Evolutionary conservation across 2,329 filamentous ascomycete genomes (phyloP).

Genomic region (Ceratocystis eucalypticola): DNA sequence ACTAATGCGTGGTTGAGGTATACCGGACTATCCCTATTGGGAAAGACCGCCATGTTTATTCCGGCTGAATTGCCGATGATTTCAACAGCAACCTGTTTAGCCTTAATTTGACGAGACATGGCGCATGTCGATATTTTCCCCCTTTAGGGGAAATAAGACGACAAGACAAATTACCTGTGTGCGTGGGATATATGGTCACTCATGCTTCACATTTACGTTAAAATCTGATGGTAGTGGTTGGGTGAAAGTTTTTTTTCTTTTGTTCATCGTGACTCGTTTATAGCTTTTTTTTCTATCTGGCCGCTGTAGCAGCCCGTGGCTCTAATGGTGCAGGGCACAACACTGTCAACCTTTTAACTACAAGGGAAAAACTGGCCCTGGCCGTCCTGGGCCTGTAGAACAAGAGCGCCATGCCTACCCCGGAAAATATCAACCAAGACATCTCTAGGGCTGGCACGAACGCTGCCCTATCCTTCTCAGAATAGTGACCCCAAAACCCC

Average conservation of each 20-base stretch:
- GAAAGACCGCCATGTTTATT: neutral
- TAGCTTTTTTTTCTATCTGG: slow-evolving; percentile 3
- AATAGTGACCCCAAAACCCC: slow-evolving; percentile 1
- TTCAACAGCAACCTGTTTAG: neutral
- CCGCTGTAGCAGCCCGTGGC: neutral
- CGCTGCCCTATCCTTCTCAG: neutral
- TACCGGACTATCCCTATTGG: neutral
- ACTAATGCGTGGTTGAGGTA: neutral
- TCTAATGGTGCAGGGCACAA: slow-evolving; percentile 1
- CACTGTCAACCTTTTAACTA: neutral
- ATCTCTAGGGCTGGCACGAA: neutral
- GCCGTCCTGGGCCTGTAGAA: neutral
- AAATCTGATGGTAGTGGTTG: too few relatives aligned
- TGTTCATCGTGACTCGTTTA: slow-evolving; percentile 10
- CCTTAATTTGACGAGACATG: neutral
- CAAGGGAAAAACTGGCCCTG: neutral
- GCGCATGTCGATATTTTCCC: neutral
- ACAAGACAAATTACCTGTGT: neutral
- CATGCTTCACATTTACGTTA: too few relatives aligned
- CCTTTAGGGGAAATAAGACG: neutral
- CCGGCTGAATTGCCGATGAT: neutral
- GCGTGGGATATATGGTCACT: too few relatives aligned
- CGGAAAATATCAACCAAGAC: slow-evolving; percentile 1
- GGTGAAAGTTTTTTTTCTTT: neutral
- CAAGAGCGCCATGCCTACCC: neutral